phyloP scores from a whole-genome alignment of 371 early-diverging fungal species.

The Zychaea mexicana region DNA sequence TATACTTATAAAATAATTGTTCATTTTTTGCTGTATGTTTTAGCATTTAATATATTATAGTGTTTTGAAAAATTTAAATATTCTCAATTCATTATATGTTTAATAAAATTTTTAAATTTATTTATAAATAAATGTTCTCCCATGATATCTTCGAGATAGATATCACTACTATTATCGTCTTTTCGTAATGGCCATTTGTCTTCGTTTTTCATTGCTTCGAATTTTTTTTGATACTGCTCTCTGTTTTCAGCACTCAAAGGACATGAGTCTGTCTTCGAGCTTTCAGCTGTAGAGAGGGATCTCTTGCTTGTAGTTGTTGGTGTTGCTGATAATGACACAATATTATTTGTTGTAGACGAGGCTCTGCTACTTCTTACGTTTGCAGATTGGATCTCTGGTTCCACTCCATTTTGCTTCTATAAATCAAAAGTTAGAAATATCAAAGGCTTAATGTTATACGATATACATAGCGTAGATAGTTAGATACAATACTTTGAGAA shows the following conservation, averaged over 20 bases:
- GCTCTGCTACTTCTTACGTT: background rate
- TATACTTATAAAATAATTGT: too few species aligned
- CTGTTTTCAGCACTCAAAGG: background rate
- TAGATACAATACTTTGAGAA: background rate
- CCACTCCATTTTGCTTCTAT: background rate
- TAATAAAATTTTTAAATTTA: too few species aligned
- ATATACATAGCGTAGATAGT: background rate
- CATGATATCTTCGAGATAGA: background rate
- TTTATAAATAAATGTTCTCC: too few species aligned
- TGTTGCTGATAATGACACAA: background rate
- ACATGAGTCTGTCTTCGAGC: slow-evolving; percentile 3
- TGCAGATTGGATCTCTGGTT: background rate
- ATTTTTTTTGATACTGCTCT: background rate
- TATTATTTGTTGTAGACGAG: background rate
- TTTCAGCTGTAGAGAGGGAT: background rate
- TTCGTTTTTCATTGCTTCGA: background rate
- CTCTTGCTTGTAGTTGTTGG: background rate
- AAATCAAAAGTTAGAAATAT: background rate
- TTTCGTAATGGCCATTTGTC: background rate
- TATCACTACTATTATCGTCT: background rate
- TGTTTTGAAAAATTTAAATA: too few species aligned
- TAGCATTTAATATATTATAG: too few species aligned
- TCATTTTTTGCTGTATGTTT: too few species aligned
- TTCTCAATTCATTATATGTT: too few species aligned
- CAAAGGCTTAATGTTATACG: background rate